Percentiles rank a stretch among this genome's conserved stretches.
phyloP scores from a whole-genome alignment of 1,284 basidiomycete genomes.

The Malassezia furfur region DNA sequence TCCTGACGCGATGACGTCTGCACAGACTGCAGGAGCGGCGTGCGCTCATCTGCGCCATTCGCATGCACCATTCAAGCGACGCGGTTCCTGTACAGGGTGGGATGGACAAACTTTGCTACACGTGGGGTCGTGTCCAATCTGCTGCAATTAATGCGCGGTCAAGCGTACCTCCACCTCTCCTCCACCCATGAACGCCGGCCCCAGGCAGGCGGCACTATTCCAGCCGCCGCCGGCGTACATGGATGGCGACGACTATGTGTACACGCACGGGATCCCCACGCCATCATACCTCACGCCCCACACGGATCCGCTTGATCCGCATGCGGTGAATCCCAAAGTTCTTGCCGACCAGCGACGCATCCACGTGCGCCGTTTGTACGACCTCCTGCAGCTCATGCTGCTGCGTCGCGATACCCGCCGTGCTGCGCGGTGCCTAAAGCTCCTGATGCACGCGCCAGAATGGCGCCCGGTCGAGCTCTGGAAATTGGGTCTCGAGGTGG shows the following conservation, averaged over 20 bases:
- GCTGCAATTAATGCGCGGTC: no score
- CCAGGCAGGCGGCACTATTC: constrained; percentile 9
- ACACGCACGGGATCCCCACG: constrained; percentile 1
- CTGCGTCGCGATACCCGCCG: constrained; percentile 6
- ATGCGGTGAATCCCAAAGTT: background rate
- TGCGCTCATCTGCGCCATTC: constrained; percentile 4
- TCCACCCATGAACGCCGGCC: background rate
- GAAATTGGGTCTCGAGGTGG: constrained; percentile 10
- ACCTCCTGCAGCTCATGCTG: constrained; percentile 12
- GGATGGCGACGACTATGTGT: constrained; percentile 4
- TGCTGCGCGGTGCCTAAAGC: constrained; percentile 3
- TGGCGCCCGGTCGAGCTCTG: constrained; percentile 17
- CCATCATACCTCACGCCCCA: constrained; percentile 1
- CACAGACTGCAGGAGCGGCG: constrained; percentile 2
- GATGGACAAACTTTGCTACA: no score
- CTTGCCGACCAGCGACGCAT: constrained; percentile 2
- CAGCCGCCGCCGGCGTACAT: constrained; percentile 11
- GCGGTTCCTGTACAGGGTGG: no score
- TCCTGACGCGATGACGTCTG: background rate
- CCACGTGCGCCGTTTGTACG: constrained; percentile 13
- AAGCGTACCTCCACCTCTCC: background rate
- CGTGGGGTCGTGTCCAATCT: no score
- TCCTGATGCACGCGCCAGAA: constrained; percentile 8
- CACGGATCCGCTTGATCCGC: background rate
- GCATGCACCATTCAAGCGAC: background rate